A percentile compares a stretch with the other conserved stretches of the same genome.
Evolutionary conservation across 495 filamentous ascomycete genomes (phyloP).

Genomic region (Glonium stellatum): DNA sequence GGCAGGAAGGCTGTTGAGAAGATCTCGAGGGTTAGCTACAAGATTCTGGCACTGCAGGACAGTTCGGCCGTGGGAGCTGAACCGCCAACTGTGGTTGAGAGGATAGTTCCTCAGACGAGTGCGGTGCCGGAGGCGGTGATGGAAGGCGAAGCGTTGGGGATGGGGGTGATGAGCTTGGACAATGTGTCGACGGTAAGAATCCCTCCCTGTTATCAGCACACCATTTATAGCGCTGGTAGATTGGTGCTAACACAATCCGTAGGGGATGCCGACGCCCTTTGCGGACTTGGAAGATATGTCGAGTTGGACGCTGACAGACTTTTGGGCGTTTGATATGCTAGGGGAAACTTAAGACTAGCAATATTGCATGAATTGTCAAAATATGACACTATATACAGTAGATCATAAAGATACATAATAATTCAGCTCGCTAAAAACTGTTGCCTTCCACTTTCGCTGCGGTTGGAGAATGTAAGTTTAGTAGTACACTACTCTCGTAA

Average conservation of each 20-base stretch:
- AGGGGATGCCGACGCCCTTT: background rate
- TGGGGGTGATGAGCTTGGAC: background rate
- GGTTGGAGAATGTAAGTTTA: too few relatives aligned
- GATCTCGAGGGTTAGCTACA: constrained; percentile 15
- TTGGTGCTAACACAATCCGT: background rate
- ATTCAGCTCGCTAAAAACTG: too few relatives aligned
- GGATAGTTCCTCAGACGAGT: background rate
- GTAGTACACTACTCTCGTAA: too few relatives aligned
- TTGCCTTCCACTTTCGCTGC: too few relatives aligned
- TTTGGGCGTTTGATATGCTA: constrained; percentile 21
- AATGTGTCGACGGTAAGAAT: too few relatives aligned
- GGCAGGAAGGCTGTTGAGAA: constrained; percentile 12
- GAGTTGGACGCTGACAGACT: constrained; percentile 20
- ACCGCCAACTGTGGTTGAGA: too few relatives aligned
- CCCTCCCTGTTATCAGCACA: too few relatives aligned
- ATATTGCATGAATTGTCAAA: too few relatives aligned
- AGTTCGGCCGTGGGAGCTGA: background rate
- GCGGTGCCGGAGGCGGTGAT: background rate
- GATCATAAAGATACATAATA: too few relatives aligned
- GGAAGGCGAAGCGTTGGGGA: background rate
- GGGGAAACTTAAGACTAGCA: constrained; percentile 12
- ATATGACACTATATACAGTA: too few relatives aligned
- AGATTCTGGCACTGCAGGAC: constrained; percentile 22
- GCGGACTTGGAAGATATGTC: background rate
- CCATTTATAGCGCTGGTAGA: background rate